phyloP scores from a whole-genome alignment of 495 filamentous ascomycete genomes.

The Podospora appendiculata region DNA sequence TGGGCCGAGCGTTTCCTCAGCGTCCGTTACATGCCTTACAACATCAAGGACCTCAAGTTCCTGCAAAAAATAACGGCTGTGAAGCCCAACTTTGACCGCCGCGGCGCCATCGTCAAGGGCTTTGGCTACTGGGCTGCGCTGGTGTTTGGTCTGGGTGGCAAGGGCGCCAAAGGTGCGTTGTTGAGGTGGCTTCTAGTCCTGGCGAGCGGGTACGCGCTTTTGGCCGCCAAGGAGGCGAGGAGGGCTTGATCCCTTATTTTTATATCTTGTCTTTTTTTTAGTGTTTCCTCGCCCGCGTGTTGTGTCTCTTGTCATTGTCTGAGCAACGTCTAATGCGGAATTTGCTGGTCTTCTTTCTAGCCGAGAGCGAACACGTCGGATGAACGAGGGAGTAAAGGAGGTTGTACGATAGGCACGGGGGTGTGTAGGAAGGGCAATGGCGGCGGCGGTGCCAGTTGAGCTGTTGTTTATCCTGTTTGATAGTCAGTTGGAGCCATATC shows the following conservation, averaged over 20 bases:
- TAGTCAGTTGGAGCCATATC: background rate
- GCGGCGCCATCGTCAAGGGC: conserved; percentile 51
- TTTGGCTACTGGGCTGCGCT: conserved; percentile 38
- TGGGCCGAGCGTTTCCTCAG: conserved; percentile 74
- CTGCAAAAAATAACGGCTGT: conserved; percentile 46
- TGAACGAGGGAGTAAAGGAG: too few relatives aligned
- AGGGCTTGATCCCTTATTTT: background rate
- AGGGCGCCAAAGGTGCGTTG: conserved; percentile 39
- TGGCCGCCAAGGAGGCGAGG: background rate
- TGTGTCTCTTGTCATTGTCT: background rate
- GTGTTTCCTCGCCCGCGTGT: background rate
- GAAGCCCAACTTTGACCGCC: conserved; percentile 78
- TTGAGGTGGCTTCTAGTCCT: conserved; percentile 38
- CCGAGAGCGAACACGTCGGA: too few relatives aligned
- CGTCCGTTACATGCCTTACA: conserved; percentile 77
- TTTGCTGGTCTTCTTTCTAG: too few relatives aligned
- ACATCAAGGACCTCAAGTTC: conserved; percentile 40
- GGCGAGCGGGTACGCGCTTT: conserved; percentile 2
- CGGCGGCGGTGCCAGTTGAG: background rate
- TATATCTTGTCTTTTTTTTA: background rate
- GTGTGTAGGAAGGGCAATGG: too few relatives aligned
- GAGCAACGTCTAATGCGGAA: background rate
- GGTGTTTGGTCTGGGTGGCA: conserved; percentile 37
- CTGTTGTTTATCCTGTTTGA: background rate
- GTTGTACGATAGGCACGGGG: too few relatives aligned